phyloP scores from a whole-genome alignment of 805 yeast species.

The Candida nonsorbophila region DNA sequence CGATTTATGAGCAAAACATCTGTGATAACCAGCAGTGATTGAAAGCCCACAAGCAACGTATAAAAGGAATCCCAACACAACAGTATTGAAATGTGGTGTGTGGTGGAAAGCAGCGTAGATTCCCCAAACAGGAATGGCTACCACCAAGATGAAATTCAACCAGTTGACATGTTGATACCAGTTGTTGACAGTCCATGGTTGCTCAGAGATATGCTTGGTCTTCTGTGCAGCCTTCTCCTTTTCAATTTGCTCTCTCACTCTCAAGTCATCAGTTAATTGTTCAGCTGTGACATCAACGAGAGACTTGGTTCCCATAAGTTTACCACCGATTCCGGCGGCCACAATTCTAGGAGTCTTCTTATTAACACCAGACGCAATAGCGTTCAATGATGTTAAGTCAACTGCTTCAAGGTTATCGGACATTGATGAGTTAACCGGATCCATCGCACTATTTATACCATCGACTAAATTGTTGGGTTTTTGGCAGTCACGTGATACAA shows the following conservation, averaged over 20 bases:
- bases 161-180: conserved; percentile 77
- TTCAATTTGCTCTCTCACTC: conserved; percentile 29
- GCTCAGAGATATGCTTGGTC: conserved; percentile 61
- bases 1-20: conserved; percentile 74
- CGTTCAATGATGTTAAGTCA: conserved; percentile 67
- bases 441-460: neutral
- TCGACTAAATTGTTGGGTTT: too few species aligned
- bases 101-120: conserved; percentile 37
- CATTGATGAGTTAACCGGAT: conserved; percentile 4
- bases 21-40: conserved; percentile 81
- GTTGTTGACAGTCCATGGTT: conserved; percentile 69
- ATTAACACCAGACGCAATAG: conserved; percentile 79
- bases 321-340: conserved; percentile 72
- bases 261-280: conserved; percentile 49
- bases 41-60: conserved; percentile 65
- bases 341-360: conserved; percentile 66
- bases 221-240: conserved; percentile 34
- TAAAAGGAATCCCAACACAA: conserved; percentile 46
- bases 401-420: conserved; percentile 22
- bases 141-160: conserved; percentile 65
- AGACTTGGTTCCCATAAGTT: conserved; percentile 75
- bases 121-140: conserved; percentile 56
- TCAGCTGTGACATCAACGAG: conserved; percentile 66
- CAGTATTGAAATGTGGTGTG: conserved; percentile 49
- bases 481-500: too few species aligned